These are phyloP conservation scores for Cajanus cajan DNA, from an alignment of 306 rosid genomes.

Conservation along the genomic window DNA sequence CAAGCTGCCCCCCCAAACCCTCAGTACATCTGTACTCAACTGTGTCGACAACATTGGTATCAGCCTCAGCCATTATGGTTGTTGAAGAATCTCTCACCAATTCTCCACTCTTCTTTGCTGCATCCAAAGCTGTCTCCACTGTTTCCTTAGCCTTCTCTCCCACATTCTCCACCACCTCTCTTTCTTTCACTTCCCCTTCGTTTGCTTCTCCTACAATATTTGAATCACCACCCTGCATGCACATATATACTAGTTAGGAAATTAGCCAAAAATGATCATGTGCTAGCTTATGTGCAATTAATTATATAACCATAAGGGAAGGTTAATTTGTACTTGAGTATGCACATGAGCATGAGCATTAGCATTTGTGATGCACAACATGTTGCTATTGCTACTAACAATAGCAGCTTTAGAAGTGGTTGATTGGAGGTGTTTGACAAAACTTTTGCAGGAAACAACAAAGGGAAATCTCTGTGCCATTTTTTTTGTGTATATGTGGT, in stretches of 20 bases:
- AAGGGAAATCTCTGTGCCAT: conserved; percentile 44
- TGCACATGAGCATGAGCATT: conserved; percentile 24
- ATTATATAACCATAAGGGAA: not conserved
- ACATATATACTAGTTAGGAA: not conserved
- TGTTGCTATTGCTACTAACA: not conserved
- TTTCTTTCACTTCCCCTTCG: conserved; percentile 33
- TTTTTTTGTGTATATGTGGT: no score
- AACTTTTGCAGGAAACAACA: conserved; percentile 5
- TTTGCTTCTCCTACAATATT: conserved; percentile 29
- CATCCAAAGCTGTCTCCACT: conserved; percentile 55
- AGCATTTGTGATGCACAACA: conserved; percentile 31
- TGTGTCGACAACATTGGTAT: conserved; percentile 60
- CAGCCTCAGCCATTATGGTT: conserved; percentile 53
- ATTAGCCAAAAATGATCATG: not conserved
- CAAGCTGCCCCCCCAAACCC: conserved; percentile 45
- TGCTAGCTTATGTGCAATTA: not conserved
- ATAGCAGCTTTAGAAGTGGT: not conserved
- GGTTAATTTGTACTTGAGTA: conserved; percentile 6
- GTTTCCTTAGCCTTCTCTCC: conserved; percentile 36
- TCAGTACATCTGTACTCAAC: conserved; percentile 53
- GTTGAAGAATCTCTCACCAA: conserved; percentile 31
- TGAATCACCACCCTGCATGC: conserved; percentile 28
- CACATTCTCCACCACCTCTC: conserved; percentile 31
- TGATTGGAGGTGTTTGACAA: conserved; percentile 30
- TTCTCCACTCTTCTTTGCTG: conserved; percentile 33